These are phyloP conservation scores for Tilletia setariae DNA, from an alignment of 1,284 basidiomycete species.

Conservation along the genomic window DNA sequence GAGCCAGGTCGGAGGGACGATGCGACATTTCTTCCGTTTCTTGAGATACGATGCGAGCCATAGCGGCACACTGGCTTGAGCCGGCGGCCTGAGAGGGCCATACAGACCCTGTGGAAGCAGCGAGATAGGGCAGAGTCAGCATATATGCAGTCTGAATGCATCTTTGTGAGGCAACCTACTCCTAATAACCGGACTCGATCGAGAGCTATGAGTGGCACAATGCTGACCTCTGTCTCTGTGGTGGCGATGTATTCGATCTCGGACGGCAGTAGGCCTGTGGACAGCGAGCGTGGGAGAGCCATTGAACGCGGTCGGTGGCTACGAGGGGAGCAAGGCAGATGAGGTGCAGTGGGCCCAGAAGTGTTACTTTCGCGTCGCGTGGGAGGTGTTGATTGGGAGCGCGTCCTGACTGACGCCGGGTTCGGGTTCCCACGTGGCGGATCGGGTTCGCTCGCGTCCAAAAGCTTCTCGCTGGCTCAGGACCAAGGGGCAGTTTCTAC, in stretches of 20 bases:
- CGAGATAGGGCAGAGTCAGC: background rate
- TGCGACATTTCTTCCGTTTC: constrained; percentile 85
- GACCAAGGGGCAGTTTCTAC: too few species aligned
- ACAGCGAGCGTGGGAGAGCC: constrained; percentile 22
- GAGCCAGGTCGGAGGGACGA: constrained; percentile 85
- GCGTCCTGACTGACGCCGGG: too few species aligned
- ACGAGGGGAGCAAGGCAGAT: too few species aligned
- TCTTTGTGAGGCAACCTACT: background rate
- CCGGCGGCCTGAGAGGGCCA: constrained; percentile 85
- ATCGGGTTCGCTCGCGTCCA: too few species aligned
- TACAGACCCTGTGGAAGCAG: constrained; percentile 58
- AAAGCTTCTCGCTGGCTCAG: too few species aligned
- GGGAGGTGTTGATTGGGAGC: too few species aligned
- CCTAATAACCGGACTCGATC: constrained; percentile 47
- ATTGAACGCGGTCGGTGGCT: background rate
- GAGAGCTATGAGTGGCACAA: constrained; percentile 44
- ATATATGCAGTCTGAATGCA: background rate
- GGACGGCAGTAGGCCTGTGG: constrained; percentile 23
- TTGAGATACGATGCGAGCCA: constrained; percentile 95
- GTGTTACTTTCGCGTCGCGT: too few species aligned
- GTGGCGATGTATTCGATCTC: constrained; percentile 35
- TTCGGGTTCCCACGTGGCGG: too few species aligned
- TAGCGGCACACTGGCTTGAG: constrained; percentile 75
- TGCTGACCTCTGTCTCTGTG: constrained; percentile 32
- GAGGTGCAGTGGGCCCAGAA: too few species aligned